Percentiles rank a stretch among this genome's conserved stretches.
Conservation (phyloP, 495 filamentous ascomycete genomes). For the Talaromyces wortmannii region DNA sequence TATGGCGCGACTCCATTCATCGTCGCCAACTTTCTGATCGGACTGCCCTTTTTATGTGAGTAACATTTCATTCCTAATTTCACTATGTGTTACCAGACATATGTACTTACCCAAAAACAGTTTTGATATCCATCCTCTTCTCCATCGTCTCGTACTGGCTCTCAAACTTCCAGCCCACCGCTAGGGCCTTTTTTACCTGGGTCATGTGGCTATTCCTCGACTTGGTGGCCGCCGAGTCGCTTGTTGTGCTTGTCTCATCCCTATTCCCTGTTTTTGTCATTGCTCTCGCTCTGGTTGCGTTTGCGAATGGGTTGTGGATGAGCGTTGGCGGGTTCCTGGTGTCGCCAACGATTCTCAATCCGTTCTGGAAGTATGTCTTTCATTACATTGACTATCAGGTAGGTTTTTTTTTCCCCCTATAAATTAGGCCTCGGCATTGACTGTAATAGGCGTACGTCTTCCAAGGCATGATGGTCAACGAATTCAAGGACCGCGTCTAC, state of each 20-base stretch:
- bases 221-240: conserved; percentile 69
- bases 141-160: conserved; percentile 74
- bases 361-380: conserved; percentile 79
- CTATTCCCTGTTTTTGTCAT: conserved; percentile 75
- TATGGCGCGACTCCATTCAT: conserved; percentile 68
- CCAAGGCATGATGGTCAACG: conserved; percentile 88
- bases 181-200: conserved; percentile 65
- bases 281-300: conserved; percentile 66
- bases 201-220: conserved; percentile 85
- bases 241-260: conserved; percentile 68
- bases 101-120: no score
- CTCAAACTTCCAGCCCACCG: conserved; percentile 62
- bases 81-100: no score
- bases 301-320: conserved; percentile 87
- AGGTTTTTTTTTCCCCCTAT: conserved; percentile 1
- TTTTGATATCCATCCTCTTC: conserved; percentile 68
- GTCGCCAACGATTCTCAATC: conserved; percentile 60
- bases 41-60: conserved; percentile 64
- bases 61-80: conserved; percentile 7
- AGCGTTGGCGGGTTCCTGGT: conserved; percentile 75
- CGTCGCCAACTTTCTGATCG: conserved; percentile 73
- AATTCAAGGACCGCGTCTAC: conserved; percentile 59
- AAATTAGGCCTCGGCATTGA: not conserved
- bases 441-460: conserved; percentile 59
- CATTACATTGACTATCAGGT: conserved; percentile 78